Percentiles rank a stretch among this genome's conserved stretches.
Evolutionary conservation across 208 protist species (phyloP).

Genomic region (Zelonia costaricensis): DNA sequence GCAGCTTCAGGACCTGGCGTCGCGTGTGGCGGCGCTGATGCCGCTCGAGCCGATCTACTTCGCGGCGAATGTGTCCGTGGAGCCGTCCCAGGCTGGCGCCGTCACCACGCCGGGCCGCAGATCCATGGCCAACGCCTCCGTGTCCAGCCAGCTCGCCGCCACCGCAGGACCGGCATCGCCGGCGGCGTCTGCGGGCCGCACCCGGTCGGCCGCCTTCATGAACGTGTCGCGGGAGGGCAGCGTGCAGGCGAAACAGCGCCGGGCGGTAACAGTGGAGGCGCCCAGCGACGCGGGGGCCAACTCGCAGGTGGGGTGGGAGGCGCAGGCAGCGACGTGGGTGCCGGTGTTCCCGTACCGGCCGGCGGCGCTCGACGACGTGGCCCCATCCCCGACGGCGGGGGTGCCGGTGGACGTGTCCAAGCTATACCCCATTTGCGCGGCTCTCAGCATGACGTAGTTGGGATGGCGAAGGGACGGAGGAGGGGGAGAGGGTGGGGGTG

Average conservation of each 20-base stretch:
- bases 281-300: neutral
- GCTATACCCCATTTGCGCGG: constrained; percentile 32
- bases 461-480: neutral
- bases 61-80: neutral
- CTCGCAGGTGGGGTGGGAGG: neutral
- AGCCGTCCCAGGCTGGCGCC: too few species aligned
- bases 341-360: constrained; percentile 11
- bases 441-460: constrained; percentile 38
- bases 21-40: constrained; percentile 2
- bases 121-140: neutral
- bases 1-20: constrained; percentile 20
- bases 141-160: too few species aligned
- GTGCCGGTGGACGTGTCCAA: constrained; percentile 15
- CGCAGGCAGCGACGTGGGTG: constrained; percentile 5
- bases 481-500: too few species aligned
- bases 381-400: neutral
- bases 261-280: neutral
- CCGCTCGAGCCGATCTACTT: neutral
- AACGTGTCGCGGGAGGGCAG: neutral
- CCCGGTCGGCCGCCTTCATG: neutral
- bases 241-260: neutral
- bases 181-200: neutral
- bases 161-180: neutral
- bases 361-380: neutral
- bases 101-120: too few species aligned